Percentiles rank a stretch among this genome's conserved stretches.
Conservation (phyloP, 805 yeast species). For the Yamadazyma sp. region DNA sequence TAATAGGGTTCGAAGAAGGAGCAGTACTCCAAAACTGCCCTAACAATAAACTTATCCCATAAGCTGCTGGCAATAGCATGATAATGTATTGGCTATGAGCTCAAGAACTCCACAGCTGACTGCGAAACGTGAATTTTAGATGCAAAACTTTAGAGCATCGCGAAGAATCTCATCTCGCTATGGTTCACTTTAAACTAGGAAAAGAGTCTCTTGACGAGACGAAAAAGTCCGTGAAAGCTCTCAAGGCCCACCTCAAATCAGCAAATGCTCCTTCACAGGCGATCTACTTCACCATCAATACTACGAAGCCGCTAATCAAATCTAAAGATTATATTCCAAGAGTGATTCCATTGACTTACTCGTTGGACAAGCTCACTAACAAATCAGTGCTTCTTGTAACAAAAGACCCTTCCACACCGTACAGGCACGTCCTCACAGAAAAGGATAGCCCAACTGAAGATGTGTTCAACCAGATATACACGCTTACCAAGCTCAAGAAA, state of each 20-base stretch:
- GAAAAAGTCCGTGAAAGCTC: conserved; percentile 11
- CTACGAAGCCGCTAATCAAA: conserved; percentile 26
- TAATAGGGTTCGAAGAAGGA: neutral
- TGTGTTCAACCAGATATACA: conserved; percentile 56
- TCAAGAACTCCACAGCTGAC: no score
- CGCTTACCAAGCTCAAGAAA: conserved; percentile 56
- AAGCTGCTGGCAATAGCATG: conserved; percentile 1
- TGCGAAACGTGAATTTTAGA: no score
- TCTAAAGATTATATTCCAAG: conserved; percentile 42
- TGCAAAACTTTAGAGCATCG: no score
- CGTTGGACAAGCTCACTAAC: conserved; percentile 49
- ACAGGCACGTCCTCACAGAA: conserved; percentile 47
- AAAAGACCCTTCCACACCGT: conserved; percentile 67
- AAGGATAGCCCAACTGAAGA: conserved; percentile 60
- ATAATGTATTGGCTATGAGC: no score
- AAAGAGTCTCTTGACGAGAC: conserved; percentile 10
- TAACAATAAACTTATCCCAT: neutral
- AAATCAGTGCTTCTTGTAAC: conserved; percentile 61
- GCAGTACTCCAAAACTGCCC: neutral
- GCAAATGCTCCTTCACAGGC: conserved; percentile 21
- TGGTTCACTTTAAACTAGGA: conserved; percentile 11
- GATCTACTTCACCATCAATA: conserved; percentile 34
- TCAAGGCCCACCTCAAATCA: conserved; percentile 16
- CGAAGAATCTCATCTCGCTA: no score
- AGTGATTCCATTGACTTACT: conserved; percentile 51